phyloP scores from a whole-genome alignment of 768 basidiomycete species.

The Tricholoma flavovirens region DNA sequence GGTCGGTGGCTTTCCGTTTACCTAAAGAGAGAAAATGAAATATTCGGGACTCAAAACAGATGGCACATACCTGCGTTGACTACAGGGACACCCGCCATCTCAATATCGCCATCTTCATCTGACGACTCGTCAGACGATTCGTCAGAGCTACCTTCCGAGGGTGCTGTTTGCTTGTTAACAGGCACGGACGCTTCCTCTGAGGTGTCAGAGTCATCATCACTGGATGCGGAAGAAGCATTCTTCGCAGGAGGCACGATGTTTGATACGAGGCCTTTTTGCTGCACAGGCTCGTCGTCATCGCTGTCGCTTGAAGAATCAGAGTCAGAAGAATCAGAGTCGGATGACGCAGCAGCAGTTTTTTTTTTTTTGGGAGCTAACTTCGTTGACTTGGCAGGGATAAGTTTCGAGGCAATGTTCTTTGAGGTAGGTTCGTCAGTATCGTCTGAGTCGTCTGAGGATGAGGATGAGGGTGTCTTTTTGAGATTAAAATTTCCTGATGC shows the following conservation, averaged over 20 bases:
- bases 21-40: slow-evolving; percentile 25
- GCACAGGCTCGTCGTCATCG: slow-evolving; percentile 1
- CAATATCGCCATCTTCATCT: slow-evolving; percentile 49
- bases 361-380: slow-evolving; percentile 3
- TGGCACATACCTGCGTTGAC: slow-evolving; percentile 32
- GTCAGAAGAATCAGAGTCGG: slow-evolving; percentile 23
- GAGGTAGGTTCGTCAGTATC: neutral
- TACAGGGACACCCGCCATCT: slow-evolving; percentile 47
- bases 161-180: slow-evolving; percentile 20
- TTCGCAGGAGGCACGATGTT: slow-evolving; percentile 9
- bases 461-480: neutral
- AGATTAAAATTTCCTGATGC: slow-evolving; percentile 7
- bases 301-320: slow-evolving; percentile 7
- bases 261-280: slow-evolving; percentile 9
- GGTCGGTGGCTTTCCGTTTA: slow-evolving; percentile 80
- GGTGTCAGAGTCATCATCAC: slow-evolving; percentile 16
- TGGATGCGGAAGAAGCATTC: slow-evolving; percentile 1
- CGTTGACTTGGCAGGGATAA: neutral
- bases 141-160: slow-evolving; percentile 13
- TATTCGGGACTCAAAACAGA: slow-evolving; percentile 1
- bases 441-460: neutral
- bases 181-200: slow-evolving; percentile 19
- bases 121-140: slow-evolving; percentile 19
- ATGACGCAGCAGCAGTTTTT: slow-evolving; percentile 9
- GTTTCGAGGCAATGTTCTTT: neutral